A percentile compares a stretch with the other conserved stretches of the same genome.
phyloP scores from a whole-genome alignment of 2,329 filamentous ascomycete genomes.

The Lasiodiplodia sp. region DNA sequence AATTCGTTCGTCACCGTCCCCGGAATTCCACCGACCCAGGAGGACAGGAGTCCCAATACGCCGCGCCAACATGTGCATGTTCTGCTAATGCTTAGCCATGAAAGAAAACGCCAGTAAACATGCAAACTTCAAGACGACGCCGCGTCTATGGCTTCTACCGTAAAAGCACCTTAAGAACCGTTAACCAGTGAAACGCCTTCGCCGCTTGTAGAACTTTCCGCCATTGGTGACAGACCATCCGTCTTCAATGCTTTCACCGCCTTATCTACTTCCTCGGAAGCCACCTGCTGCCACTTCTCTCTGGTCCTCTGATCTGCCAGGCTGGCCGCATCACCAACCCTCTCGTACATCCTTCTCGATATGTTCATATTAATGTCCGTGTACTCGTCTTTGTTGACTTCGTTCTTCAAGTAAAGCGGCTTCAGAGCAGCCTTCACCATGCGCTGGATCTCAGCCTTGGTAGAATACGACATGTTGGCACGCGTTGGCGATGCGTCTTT shows the following conservation, averaged over 20 bases:
- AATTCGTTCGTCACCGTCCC: conserved; percentile 27
- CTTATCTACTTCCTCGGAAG: conserved; percentile 77
- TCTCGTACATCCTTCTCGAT: conserved; percentile 84
- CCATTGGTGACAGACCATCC: background rate
- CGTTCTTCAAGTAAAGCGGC: conserved; percentile 80
- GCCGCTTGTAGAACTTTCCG: conserved; percentile 22
- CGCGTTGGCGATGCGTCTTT: conserved; percentile 74
- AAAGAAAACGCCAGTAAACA: conserved; percentile 15
- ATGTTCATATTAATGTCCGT: conserved; percentile 90
- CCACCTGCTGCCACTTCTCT: conserved; percentile 77
- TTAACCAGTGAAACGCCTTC: conserved; percentile 18
- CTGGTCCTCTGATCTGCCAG: conserved; percentile 70
- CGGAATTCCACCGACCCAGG: conserved; percentile 11
- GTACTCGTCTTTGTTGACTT: conserved; percentile 87
- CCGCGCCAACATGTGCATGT: conserved; percentile 19
- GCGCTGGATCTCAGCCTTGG: conserved; percentile 86
- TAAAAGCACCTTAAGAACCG: conserved; percentile 14
- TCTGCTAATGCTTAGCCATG: conserved; percentile 16
- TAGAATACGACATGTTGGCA: conserved; percentile 73
- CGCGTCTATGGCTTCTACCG: conserved; percentile 2
- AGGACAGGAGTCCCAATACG: conserved; percentile 17
- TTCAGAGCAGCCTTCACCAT: conserved; percentile 86
- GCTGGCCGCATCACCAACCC: conserved; percentile 57
- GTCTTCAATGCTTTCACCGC: conserved; percentile 61
- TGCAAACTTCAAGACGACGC: conserved; percentile 16